Evolutionary conservation across 2,329 filamentous ascomycete genomes (phyloP).

Genomic region (Xylariaceae sp.): DNA sequence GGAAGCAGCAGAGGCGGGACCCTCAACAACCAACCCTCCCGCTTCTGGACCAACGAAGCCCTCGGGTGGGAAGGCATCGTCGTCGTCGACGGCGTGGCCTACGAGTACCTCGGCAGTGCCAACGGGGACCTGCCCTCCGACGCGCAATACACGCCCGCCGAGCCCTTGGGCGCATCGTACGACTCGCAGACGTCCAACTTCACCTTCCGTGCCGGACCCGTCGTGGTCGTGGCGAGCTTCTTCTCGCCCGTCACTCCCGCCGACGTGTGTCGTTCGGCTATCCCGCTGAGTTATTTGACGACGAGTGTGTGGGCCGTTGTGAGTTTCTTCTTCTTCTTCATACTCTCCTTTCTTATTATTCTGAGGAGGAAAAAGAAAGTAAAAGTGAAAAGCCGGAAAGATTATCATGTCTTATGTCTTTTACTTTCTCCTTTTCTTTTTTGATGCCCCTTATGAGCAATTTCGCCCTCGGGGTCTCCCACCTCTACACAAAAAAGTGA

Average conservation of each 20-base stretch:
- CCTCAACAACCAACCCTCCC: constrained; percentile 70
- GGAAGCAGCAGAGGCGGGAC: constrained; percentile 63
- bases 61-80: constrained; percentile 46
- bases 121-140: constrained; percentile 35
- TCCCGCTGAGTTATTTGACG: constrained; percentile 72
- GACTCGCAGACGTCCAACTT: constrained; percentile 44
- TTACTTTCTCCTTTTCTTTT: too few relatives aligned
- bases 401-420: too few relatives aligned
- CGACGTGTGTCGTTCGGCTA: constrained; percentile 70
- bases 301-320: constrained; percentile 56
- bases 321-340: constrained; percentile 1
- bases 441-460: too few relatives aligned
- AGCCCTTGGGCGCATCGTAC: constrained; percentile 36
- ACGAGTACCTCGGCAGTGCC: constrained; percentile 42
- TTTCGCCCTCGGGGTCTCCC: too few relatives aligned
- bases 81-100: constrained; percentile 35
- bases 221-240: constrained; percentile 44
- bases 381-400: too few relatives aligned
- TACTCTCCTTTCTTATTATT: too few relatives aligned
- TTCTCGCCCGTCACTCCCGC: constrained; percentile 74
- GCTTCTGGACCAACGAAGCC: constrained; percentile 63
- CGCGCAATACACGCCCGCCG: constrained; percentile 31
- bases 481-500: too few relatives aligned
- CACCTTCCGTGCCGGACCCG: constrained; percentile 33
- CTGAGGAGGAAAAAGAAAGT: too few relatives aligned